A percentile compares a stretch with the other conserved stretches of the same genome.
Conservation (phyloP, 2,329 filamentous ascomycete genomes). For the Colletotrichum theobromicola region DNA sequence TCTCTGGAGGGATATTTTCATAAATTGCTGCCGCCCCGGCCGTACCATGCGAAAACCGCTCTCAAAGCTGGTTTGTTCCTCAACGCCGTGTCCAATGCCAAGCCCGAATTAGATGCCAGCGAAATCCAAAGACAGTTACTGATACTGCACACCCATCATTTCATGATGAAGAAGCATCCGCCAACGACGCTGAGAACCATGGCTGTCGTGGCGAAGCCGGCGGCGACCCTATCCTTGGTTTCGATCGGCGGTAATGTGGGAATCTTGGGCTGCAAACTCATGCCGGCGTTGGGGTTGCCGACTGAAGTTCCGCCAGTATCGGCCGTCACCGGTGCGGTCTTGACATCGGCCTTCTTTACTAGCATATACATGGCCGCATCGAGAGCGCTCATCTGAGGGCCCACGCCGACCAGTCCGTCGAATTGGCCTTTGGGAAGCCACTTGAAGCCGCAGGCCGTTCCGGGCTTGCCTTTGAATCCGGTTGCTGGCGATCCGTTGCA, state of each 20-base stretch:
- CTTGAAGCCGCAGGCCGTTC: conserved; percentile 70
- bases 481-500: conserved; percentile 52
- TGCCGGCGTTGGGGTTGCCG: conserved; percentile 55
- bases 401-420: conserved; percentile 67
- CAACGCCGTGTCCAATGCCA: background rate
- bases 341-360: conserved; percentile 38
- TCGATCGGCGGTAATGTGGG: conserved; percentile 46
- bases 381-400: conserved; percentile 73
- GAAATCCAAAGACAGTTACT: background rate
- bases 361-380: conserved; percentile 68
- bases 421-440: conserved; percentile 61
- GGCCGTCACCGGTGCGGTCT: conserved; percentile 52
- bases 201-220: conserved; percentile 59
- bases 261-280: conserved; percentile 26
- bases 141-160: conserved; percentile 18
- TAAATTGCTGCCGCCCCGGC: background rate
- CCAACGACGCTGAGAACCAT: conserved; percentile 53
- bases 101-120: background rate
- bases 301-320: conserved; percentile 64
- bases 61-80: conserved; percentile 8
- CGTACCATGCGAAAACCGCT: conserved; percentile 3
- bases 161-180: conserved; percentile 54
- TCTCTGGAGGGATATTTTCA: background rate
- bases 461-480: conserved; percentile 55
- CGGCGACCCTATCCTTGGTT: conserved; percentile 57